Conservation (phyloP, 148 eudicot genomes). For the Limonium bicolor region DNA sequence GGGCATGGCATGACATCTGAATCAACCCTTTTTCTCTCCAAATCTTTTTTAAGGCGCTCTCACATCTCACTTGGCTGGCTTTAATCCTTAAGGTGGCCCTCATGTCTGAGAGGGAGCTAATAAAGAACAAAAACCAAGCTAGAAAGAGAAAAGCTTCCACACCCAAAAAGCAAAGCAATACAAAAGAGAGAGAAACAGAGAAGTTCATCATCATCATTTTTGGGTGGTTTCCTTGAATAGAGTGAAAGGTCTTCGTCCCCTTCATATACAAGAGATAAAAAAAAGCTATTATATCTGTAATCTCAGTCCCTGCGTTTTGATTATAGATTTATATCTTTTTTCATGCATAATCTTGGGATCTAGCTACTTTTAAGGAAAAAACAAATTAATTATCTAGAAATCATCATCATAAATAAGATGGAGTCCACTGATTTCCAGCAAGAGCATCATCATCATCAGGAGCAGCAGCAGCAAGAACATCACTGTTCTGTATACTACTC, state of each 20-base stretch:
- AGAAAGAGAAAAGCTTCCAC: constrained; percentile 9
- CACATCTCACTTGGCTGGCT: too few relatives aligned
- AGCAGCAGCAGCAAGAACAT: constrained; percentile 10
- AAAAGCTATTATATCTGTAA: not conserved
- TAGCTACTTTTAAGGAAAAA: constrained; percentile 10
- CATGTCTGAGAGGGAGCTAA: not conserved
- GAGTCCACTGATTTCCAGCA: constrained; percentile 33
- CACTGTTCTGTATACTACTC: constrained; percentile 7
- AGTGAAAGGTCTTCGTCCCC: constrained; percentile 22
- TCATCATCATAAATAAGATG: too few relatives aligned
- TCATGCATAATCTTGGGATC: constrained; percentile 26
- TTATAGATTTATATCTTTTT: not conserved
- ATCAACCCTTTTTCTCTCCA: too few relatives aligned
- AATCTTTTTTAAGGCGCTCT: too few relatives aligned
- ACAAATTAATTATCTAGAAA: constrained; percentile 12
- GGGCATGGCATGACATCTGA: too few relatives aligned
- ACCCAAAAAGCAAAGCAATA: not conserved
- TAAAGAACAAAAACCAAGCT: constrained; percentile 4
- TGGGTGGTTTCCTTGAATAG: constrained; percentile 23
- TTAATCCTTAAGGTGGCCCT: too few relatives aligned
- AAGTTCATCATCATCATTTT: constrained; percentile 2
- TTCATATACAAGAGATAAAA: not conserved
- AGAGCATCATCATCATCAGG: constrained; percentile 8
- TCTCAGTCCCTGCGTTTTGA: constrained; percentile 1
- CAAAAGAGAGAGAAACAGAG: not conserved